Percentiles rank a stretch among this genome's conserved stretches.
Conservation (phyloP, 2,329 filamentous ascomycete species). For the Penicillium vulpinum region DNA sequence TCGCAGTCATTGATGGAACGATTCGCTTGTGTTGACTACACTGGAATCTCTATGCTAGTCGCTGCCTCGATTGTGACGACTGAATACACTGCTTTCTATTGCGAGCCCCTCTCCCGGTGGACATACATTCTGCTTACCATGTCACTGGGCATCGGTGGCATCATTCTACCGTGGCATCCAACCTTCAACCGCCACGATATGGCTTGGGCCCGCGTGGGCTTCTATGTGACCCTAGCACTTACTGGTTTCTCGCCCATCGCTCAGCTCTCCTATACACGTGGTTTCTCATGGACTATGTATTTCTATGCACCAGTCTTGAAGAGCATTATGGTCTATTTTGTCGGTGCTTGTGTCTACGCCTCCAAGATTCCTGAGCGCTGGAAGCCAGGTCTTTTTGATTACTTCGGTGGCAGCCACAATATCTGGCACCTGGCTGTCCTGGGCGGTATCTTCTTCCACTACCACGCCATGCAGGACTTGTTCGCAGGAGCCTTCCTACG, state of each 20-base stretch:
- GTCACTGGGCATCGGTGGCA: constrained; percentile 77
- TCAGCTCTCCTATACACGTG: constrained; percentile 77
- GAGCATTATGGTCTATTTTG: constrained; percentile 80
- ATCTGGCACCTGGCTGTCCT: constrained; percentile 95
- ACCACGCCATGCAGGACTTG: constrained; percentile 92
- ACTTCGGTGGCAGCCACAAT: constrained; percentile 92
- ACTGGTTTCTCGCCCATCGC: constrained; percentile 88
- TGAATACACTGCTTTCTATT: constrained; percentile 98
- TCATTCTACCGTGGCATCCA: constrained; percentile 93
- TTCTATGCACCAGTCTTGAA: constrained; percentile 89
- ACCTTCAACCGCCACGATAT: constrained; percentile 90
- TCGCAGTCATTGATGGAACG: constrained; percentile 86
- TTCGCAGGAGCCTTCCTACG: constrained; percentile 75
- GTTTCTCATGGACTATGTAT: constrained; percentile 75
- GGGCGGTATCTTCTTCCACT: constrained; percentile 96
- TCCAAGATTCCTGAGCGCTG: constrained; percentile 91
- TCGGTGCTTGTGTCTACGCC: constrained; percentile 83
- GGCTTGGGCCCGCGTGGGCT: constrained; percentile 87
- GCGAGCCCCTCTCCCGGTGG: constrained; percentile 84
- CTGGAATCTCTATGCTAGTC: constrained; percentile 91
- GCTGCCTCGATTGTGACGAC: constrained; percentile 95
- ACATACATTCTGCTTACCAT: constrained; percentile 82
- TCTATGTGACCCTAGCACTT: constrained; percentile 82
- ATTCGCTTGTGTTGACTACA: constrained; percentile 98
- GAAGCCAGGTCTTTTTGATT: constrained; percentile 91